Evolutionary conservation across 2,329 filamentous ascomycete genomes (phyloP), one percentile per base, ranked within the genome.

Genomic region (Cordyceps cicadae): DNA sequence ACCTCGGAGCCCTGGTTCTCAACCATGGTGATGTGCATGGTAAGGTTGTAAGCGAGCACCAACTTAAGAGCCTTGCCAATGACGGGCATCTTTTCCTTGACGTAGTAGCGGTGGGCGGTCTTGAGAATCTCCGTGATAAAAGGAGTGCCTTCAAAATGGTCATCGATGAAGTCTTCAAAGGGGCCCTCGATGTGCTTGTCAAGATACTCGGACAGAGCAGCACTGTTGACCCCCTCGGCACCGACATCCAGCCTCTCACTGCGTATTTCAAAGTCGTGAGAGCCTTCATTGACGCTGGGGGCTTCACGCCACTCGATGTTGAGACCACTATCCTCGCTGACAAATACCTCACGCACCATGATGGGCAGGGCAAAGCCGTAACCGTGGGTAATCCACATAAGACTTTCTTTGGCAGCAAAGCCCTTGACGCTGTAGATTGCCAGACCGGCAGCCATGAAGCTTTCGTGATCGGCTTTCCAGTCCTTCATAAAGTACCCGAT

Each of bases 401-500:
- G 72, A 0, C 80, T 83, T 74, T 87, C 85, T 73, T 85, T 86
- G 64, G 81, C 79, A 15, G 84, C 77, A 65, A 87, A 87, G 55
- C 92, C 92, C 79, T 96, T 96, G 78, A 97, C 94, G 71, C 97
- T 97, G 75, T 89, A 92, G 54, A 96, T 88, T 2, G 92, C 95
- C 71, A 97, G 91, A 60, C 90, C 90, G 62, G 90, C 85, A 64
- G 85, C 89, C 67, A 94, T 84, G 72, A 97, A 92, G 67, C 92
- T 88, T 77, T 96, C 92, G 69, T 94, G 96, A 74, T 97, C 93
- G 50, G 92, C 92, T 77, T 93, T 96, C 92, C 92, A 97, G 75
- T 97, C 93, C 81, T 97, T 97, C 90, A 97, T 94, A 80, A 97
- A 97, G 76, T 95, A 96, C 49, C 87, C 90, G 69, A 97, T 96